Base-by-base conservation (phyloP, 345 rosid genomes). In the Salix koriyanagi region DNA sequence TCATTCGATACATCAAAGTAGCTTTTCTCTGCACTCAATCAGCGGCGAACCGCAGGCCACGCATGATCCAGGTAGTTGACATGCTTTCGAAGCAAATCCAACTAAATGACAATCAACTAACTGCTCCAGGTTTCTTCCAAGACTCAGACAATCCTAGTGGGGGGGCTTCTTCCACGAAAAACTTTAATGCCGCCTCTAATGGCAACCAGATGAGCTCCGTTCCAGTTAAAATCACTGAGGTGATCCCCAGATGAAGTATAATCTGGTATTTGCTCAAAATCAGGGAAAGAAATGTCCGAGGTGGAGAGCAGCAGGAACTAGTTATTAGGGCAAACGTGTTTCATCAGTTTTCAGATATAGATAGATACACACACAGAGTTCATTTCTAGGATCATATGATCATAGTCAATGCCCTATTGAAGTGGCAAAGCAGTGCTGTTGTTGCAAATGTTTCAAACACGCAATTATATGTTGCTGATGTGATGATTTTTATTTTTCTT, bases 21-120 rank as follows among this genome's bases (percentile, higher is more conserved):
- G 93, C 96, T 14, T 82, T 91, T 56, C 88, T 91, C 89, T 91
- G 96, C 75, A 85, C 96, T 50, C 96, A 91, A 73, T 84, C 83
- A 48, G 81, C 72, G 32, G 86, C 84, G 16, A 87, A 42, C 71
- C 87, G 90, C 41, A 86, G 96, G 76, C 96, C 93, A 1, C 13
- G 42, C 44, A 89, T 88, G 93, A 85, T 90, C 79, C 91, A 89
- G 84, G 96, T 91, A 39, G 83, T 88, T 2, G 83, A 88, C 37
- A 91, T 91, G 96, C 88, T 91, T 13, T 78, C 90, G 0, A 88
- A 52, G 81, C 75, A 85, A 30, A 83, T 84, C 21, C 81, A 79
- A 65, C 80, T 91, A 65, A 87, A 89, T 2, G 96, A 91, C 62
- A 79, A 83, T 69, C 78, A 77, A 37, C 86, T 91, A 56, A 84